Evolutionary conservation across 768 basidiomycete genomes (phyloP).

Genomic region (Termitomyces sp.): DNA sequence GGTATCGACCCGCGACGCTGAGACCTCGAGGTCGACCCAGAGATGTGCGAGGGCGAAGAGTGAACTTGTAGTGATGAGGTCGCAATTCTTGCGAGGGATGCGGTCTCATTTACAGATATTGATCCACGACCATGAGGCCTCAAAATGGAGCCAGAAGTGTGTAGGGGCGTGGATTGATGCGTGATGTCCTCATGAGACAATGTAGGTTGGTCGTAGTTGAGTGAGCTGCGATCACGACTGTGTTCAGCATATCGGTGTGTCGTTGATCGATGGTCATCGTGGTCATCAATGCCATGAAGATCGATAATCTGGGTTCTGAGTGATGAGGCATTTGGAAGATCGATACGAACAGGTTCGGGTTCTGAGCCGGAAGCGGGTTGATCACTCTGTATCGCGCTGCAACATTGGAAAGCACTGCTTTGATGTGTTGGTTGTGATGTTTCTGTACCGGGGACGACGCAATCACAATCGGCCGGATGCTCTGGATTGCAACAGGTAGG

Average conservation of each 20-base stretch:
- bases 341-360: background rate
- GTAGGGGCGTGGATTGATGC: background rate
- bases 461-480: constrained; percentile 17
- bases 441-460: constrained; percentile 6
- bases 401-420: background rate
- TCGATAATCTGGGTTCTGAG: constrained; percentile 2
- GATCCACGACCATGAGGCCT: background rate
- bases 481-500: constrained; percentile 17
- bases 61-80: background rate
- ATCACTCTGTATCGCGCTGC: background rate
- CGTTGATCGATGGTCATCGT: background rate
- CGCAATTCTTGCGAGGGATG: background rate
- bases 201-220: background rate
- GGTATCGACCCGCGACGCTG: background rate
- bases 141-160: background rate
- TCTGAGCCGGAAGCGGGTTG: background rate
- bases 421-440: background rate
- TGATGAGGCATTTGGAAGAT: background rate
- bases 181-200: background rate
- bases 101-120: background rate
- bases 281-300: constrained; percentile 3
- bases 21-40: background rate
- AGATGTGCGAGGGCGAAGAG: background rate
- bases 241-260: background rate
- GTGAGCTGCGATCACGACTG: background rate